Conservation (phyloP, 176 grass and related monocot species). For the Oryza australiensis region DNA sequence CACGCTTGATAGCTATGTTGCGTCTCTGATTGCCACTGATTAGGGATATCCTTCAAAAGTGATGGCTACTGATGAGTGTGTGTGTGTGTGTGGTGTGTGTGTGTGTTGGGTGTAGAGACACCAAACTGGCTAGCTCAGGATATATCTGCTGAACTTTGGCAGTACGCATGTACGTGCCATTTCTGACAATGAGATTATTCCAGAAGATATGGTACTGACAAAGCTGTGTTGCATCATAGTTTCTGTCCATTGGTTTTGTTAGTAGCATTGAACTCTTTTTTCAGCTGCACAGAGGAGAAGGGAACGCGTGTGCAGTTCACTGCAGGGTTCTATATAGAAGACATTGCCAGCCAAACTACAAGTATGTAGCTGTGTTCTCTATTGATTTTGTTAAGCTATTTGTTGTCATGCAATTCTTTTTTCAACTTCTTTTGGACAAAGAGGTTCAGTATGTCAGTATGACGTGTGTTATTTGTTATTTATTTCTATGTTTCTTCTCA, state of each 20-base stretch:
- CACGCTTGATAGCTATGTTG: too few species aligned
- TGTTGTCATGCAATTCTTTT: background rate
- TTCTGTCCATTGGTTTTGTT: too few species aligned
- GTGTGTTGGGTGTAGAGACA: background rate
- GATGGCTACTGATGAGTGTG: background rate
- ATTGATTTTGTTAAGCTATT: background rate
- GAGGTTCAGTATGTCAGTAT: background rate
- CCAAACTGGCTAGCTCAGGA: background rate
- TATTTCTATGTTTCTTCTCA: background rate
- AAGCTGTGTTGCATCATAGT: background rate
- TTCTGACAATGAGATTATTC: background rate
- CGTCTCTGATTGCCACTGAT: constrained; percentile 21
- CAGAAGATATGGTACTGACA: background rate
- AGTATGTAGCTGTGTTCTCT: constrained; percentile 26
- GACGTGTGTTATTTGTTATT: background rate
- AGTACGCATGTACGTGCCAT: background rate
- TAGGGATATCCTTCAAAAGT: too few species aligned
- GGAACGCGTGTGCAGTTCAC: constrained; percentile 30
- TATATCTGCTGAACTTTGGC: background rate
- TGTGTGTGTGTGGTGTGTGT: too few species aligned
- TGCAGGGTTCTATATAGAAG: constrained; percentile 12
- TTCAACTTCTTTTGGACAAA: background rate
- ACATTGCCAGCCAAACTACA: constrained; percentile 21
- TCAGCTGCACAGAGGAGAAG: constrained; percentile 9
- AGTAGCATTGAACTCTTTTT: too few species aligned